Evolutionary conservation across 2,329 filamentous ascomycete species (phyloP), one percentile per base, ranked within the genome.

Genomic region (Fusarium goolgardi): DNA sequence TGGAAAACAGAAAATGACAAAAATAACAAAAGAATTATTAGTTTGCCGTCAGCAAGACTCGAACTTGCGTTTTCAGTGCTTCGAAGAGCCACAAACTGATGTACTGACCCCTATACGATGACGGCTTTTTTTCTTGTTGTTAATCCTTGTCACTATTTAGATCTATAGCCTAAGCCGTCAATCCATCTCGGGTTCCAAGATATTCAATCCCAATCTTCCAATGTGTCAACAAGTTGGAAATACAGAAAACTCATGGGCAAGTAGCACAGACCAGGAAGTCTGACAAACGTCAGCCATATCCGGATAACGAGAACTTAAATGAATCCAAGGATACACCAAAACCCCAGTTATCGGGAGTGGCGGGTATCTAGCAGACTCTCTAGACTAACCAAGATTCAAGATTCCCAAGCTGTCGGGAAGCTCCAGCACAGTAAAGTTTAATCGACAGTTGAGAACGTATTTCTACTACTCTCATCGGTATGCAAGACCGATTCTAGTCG

Each of bases 41-140:
- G 32, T 49, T 58, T 73, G 68, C 68, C 68, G 65, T 60, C 55
- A 66, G 52, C 62, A 65, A 69, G 70, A 76, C 69, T 76, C 72
- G 72, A 76, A 74, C 74, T 65, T 73, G 65, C 63, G 72, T 75
- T 75, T 73, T 68, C 71, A 75, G 72, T 75, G 73, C 59, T 65
- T 74, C 44, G 32, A 45, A 45, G 47, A 63, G 51, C 72, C 74
- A 76, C 74, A 75, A 76, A 73, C 69, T 74, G 69, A 65, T 72
- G 72, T 75, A 65, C 72, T 74, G 53, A 72, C 74, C 74, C 64
- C 72, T 76, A 75, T 69, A 76, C 73, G 65, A 74, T 62, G 57
- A 65, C 66, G 71, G 73, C 73, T 2, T 27, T 59, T 60, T 37
- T 31, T 46, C 21, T 45, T 18, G 18, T 29, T 21, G 31, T 8